Evolutionary conservation across 495 filamentous ascomycete genomes (phyloP).

Genomic region (Aspergillus conjunctus): DNA sequence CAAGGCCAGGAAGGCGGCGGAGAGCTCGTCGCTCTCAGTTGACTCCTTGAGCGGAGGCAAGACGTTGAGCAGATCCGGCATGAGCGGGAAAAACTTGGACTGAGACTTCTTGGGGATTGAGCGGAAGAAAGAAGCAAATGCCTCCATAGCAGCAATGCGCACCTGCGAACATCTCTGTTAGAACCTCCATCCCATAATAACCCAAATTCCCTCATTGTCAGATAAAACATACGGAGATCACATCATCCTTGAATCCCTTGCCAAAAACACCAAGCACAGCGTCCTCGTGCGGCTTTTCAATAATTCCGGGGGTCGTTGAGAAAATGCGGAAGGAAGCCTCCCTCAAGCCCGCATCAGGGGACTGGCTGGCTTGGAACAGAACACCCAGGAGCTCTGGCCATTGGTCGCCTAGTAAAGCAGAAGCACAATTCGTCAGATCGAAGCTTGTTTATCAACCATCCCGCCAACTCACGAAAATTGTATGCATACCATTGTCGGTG

Average conservation of each 20-base stretch:
- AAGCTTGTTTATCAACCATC: conserved; percentile 9
- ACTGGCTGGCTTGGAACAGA: conserved; percentile 86
- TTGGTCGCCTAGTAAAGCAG: conserved; percentile 60
- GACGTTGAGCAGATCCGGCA: conserved; percentile 89
- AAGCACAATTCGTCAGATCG: conserved; percentile 28
- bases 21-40: conserved; percentile 84
- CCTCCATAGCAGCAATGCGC: conserved; percentile 91
- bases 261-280: conserved; percentile 81
- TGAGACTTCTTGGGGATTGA: conserved; percentile 84
- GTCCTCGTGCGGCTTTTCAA: conserved; percentile 92
- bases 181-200: neutral
- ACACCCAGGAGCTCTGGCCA: conserved; percentile 90
- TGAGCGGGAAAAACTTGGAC: conserved; percentile 79
- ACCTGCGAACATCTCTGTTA: conserved; percentile 51
- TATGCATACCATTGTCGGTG: conserved; percentile 76
- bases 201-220: neutral
- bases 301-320: conserved; percentile 91
- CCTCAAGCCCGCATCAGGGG: conserved; percentile 73
- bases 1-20: conserved; percentile 81
- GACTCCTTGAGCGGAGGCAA: conserved; percentile 89
- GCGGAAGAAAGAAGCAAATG: conserved; percentile 93
- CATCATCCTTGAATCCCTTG: conserved; percentile 87
- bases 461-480: conserved; percentile 1
- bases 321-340: conserved; percentile 94
- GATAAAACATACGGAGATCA: conserved; percentile 64